These are phyloP conservation scores for Agrostemma githago DNA, from an alignment of 148 eudicot species.

Conservation along the genomic window DNA sequence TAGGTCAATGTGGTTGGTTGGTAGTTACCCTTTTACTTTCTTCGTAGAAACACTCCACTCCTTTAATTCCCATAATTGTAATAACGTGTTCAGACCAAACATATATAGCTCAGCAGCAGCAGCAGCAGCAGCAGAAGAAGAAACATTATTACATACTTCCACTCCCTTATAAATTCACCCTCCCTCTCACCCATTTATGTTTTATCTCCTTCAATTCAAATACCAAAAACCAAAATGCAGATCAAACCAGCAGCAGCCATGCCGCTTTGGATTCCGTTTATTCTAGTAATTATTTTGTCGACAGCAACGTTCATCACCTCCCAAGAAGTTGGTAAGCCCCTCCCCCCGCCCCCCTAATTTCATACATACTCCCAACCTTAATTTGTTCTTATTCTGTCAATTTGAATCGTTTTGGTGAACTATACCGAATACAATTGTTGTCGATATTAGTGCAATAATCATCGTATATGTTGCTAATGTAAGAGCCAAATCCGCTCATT, in stretches of 20 bases:
- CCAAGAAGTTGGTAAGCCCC: constrained; percentile 11
- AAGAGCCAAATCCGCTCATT: too few species aligned
- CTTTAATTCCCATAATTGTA: neutral
- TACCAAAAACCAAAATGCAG: too few species aligned
- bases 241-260: neutral
- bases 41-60: neutral
- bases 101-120: too few species aligned
- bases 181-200: neutral
- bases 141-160: neutral
- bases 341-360: neutral
- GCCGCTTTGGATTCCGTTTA: neutral
- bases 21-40: neutral
- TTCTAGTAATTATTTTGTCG: neutral
- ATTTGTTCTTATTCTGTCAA: neutral
- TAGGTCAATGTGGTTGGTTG: neutral
- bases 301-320: neutral
- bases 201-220: neutral
- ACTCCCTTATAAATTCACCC: too few species aligned
- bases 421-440: too few species aligned
- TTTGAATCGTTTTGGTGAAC: neutral
- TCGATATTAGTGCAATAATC: too few species aligned
- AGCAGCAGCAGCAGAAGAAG: neutral
- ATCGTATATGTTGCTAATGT: too few species aligned
- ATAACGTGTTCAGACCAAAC: neutral
- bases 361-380: too few species aligned